Base-by-base conservation (phyloP, 805 yeast species). In the Ogataea chonburiensis region DNA sequence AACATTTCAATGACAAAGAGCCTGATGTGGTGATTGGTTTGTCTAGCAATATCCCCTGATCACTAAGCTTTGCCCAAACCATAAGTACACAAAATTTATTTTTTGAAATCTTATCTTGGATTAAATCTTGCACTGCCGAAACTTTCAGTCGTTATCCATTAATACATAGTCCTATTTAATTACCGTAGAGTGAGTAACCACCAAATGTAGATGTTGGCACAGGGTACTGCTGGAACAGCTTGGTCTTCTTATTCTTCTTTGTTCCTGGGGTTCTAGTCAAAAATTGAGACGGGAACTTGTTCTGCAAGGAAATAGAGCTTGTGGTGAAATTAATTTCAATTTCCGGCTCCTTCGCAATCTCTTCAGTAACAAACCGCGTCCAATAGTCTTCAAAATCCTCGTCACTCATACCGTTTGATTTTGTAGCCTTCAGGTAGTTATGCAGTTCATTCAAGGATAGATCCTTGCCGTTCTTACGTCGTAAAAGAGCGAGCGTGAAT, bases 381-480 rank as follows among this genome's bases (percentile, higher is more conserved):
- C 95, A 87, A 41, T 84, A 68, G 40, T 77, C 82, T 47, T 82
- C 81, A 56, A 83, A 85, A 45, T 86, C 93, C 22, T 76, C 78
- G 37, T 68, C 74, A 1, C 71, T 59, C 37, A 71, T 71, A 34
- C 67, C 66, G 2, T 70, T 67, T 28, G 55, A 42, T 34, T 53
- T 62, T 28, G 69, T 74, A 9, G 86, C 86, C 58, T 95, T 87
- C 35, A 76, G 66, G 11, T 52, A 46, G 60, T 67, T 50, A 71
- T 71, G 20, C 85, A 95, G 56, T 78, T 83, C 59, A 74, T 75
- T 86, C 79, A 65, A 87, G 79, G 49, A 71, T 63, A 31, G 34
- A 23, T 63, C 66, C 41, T 70, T 68, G 1, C 94, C 95, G 50
- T 85, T 79, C 45, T 79, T 74, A 14, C 75, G 67, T 41, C 91